Evolutionary conservation across 805 yeast species (phyloP).

Genomic region (Pichia exigua): DNA sequence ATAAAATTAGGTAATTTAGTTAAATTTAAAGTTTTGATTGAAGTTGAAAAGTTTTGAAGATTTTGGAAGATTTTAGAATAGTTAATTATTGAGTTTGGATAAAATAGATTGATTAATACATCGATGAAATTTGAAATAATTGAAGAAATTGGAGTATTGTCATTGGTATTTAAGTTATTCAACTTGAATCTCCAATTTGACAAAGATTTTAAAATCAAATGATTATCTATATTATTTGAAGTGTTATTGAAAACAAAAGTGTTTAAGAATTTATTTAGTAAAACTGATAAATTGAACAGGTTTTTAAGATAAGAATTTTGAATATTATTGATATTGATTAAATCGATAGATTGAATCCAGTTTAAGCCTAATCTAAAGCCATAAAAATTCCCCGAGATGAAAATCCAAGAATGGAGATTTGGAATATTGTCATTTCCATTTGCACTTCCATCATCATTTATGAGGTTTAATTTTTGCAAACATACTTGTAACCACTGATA

Average conservation of each 20-base stretch:
- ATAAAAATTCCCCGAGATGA: conserved; percentile 21
- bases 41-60: neutral
- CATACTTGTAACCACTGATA: conserved; percentile 22
- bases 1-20: conserved; percentile 16
- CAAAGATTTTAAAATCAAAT: conserved; percentile 17
- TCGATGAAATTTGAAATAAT: conserved; percentile 11
- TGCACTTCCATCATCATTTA: neutral
- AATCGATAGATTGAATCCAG: conserved; percentile 19
- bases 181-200: conserved; percentile 21
- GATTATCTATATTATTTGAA: neutral
- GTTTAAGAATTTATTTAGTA: conserved; percentile 17
- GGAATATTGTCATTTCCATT: no score
- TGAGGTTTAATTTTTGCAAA: conserved; percentile 10
- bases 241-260: conserved; percentile 15
- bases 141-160: neutral
- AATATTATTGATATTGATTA: neutral
- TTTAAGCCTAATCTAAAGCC: conserved; percentile 22
- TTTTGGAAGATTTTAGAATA: neutral
- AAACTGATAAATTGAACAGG: conserved; percentile 15
- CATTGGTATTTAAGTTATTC: neutral
- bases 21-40: conserved; percentile 7
- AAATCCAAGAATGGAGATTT: conserved; percentile 10
- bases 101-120: conserved; percentile 16
- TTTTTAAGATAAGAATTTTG: conserved; percentile 13
- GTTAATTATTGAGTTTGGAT: conserved; percentile 9